Conservation (phyloP, 1,284 basidiomycete species). For the Sparassis latifolia region DNA sequence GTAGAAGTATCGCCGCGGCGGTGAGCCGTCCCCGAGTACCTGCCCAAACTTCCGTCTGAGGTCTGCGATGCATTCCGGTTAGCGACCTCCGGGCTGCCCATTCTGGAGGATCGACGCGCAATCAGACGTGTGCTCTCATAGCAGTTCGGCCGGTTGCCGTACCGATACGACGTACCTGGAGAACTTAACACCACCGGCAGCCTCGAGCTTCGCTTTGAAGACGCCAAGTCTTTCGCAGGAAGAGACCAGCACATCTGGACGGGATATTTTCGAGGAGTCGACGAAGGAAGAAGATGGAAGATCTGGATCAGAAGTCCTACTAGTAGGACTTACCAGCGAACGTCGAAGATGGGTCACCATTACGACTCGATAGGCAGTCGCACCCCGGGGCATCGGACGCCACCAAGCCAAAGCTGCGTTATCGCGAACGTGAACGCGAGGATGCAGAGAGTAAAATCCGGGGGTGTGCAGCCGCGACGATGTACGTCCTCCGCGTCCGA, state of each 20-base stretch:
- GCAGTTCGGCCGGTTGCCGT: constrained; percentile 44
- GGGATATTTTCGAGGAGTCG: constrained; percentile 18
- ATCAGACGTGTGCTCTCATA: constrained; percentile 36
- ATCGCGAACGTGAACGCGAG: too few species aligned
- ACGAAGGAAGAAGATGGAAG: too few species aligned
- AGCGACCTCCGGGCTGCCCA: neutral
- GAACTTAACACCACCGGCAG: constrained; percentile 39
- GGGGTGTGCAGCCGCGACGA: too few species aligned
- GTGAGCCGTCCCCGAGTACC: constrained; percentile 49
- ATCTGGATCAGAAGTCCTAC: too few species aligned
- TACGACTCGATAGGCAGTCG: too few species aligned
- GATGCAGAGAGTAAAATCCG: too few species aligned
- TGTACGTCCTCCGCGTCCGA: too few species aligned
- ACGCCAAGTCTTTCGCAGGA: constrained; percentile 64
- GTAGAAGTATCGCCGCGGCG: constrained; percentile 50
- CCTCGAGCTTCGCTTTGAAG: constrained; percentile 45
- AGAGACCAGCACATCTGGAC: constrained; percentile 46
- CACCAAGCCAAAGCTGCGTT: too few species aligned
- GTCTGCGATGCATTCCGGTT: constrained; percentile 22
- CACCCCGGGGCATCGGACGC: too few species aligned
- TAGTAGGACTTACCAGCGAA: too few species aligned
- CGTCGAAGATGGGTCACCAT: too few species aligned
- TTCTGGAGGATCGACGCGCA: neutral
- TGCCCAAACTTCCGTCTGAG: constrained; percentile 40
- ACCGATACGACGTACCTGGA: constrained; percentile 48